Percentiles rank a stretch among this genome's conserved stretches.
These are phyloP conservation scores for Solanum hybrid DNA, from an alignment of 305 asterid species.

Conservation along the genomic window DNA sequence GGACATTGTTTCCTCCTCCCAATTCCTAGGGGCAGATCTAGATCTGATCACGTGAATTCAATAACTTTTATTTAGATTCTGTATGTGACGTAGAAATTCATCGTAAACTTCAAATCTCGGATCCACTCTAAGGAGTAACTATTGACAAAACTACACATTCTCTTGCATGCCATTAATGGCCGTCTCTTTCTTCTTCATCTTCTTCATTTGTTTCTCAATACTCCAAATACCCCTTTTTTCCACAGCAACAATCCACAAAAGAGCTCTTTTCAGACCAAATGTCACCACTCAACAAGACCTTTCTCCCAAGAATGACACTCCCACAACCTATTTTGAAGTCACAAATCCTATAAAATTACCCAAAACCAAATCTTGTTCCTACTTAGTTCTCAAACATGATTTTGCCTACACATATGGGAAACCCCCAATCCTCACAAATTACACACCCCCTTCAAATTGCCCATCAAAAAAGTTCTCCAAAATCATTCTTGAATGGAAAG, in stretches of 20 bases:
- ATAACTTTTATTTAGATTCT: neutral
- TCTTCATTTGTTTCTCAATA: slow-evolving; percentile 16
- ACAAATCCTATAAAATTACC: slow-evolving; percentile 61
- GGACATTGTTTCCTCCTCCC: slow-evolving; percentile 3
- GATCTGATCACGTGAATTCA: neutral
- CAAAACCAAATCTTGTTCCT: slow-evolving; percentile 53
- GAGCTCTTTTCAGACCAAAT: slow-evolving; percentile 26
- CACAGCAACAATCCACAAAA: slow-evolving; percentile 38
- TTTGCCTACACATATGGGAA: slow-evolving; percentile 57
- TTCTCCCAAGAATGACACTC: slow-evolving; percentile 12
- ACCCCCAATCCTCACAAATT: slow-evolving; percentile 53
- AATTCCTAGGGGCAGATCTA: neutral
- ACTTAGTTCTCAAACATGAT: slow-evolving; percentile 53
- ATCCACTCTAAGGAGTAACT: neutral
- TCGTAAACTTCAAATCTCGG: neutral
- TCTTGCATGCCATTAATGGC: neutral
- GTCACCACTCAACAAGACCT: slow-evolving; percentile 15
- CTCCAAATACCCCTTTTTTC: slow-evolving; percentile 29
- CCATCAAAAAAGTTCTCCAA: slow-evolving; percentile 30
- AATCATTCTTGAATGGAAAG: slow-evolving; percentile 74
- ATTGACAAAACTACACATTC: neutral
- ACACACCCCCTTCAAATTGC: slow-evolving; percentile 51
- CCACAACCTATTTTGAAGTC: slow-evolving; percentile 69
- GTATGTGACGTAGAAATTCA: neutral
- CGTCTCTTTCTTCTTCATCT: slow-evolving; percentile 3